A percentile compares a stretch with the other conserved stretches of the same genome.
Conservation (phyloP, 2,329 filamentous ascomycete genomes). For the Cladosporium colombiae region DNA sequence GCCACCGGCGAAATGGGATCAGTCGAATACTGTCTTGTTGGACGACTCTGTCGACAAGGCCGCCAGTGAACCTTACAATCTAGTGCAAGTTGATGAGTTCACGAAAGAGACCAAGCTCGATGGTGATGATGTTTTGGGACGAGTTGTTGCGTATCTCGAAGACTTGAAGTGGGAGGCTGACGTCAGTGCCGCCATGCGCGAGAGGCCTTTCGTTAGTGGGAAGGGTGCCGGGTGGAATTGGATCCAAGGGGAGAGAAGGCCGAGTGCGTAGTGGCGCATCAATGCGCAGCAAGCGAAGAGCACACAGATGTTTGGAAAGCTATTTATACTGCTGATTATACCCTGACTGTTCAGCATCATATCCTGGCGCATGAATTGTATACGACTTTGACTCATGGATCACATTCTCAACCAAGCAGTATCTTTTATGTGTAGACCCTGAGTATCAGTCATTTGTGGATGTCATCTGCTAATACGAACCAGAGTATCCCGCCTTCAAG, state of each 20-base stretch:
- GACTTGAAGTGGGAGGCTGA: conserved; percentile 54
- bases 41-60: conserved; percentile 85
- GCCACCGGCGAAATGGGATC: conserved; percentile 62
- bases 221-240: not conserved
- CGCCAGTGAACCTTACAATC: conserved; percentile 77
- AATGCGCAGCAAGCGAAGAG: not conserved
- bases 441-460: too few relatives aligned
- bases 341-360: not conserved
- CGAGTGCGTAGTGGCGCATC: not conserved
- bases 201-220: conserved; percentile 20
- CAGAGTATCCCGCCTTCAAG: too few relatives aligned
- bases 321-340: not conserved
- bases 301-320: not conserved
- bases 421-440: too few relatives aligned
- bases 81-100: conserved; percentile 80
- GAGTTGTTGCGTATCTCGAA: conserved; percentile 57
- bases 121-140: conserved; percentile 45
- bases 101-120: conserved; percentile 44
- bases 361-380: not conserved
- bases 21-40: conserved; percentile 84
- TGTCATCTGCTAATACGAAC: too few relatives aligned
- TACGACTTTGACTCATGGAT: not conserved
- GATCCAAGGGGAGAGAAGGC: not conserved
- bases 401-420: too few relatives aligned
- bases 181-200: conserved; percentile 44